Percentiles rank a stretch among this genome's conserved stretches.
Evolutionary conservation across 192 early-diverging fungal genomes (phyloP).

Genomic region (Polychytrium aggregatum): DNA sequence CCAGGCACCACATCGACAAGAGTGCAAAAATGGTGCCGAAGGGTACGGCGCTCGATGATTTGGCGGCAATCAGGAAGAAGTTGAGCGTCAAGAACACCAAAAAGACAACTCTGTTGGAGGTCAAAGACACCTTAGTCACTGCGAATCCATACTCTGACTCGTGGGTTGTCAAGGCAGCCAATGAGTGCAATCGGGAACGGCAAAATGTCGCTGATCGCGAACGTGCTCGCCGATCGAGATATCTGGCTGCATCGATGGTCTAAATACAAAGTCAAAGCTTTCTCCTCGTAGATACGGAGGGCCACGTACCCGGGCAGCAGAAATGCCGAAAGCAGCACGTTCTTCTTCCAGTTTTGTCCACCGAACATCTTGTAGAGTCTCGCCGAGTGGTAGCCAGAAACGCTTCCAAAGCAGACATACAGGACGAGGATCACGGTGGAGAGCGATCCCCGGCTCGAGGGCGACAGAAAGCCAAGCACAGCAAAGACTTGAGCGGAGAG

Average conservation of each 20-base stretch:
- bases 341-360: constrained; percentile 76
- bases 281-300: too few relatives aligned
- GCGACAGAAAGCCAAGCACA: constrained; percentile 88
- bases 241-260: too few relatives aligned
- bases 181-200: background rate
- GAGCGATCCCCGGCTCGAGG: constrained; percentile 74
- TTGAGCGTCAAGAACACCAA: constrained; percentile 60
- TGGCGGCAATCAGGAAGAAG: constrained; percentile 72
- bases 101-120: constrained; percentile 35
- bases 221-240: background rate
- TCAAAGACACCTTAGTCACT: background rate
- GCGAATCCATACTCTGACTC: too few relatives aligned
- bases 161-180: too few relatives aligned
- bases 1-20: constrained; percentile 64
- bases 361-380: constrained; percentile 89
- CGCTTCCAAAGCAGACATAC: constrained; percentile 76
- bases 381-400: constrained; percentile 84
- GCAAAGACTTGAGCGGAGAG: constrained; percentile 74
- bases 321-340: constrained; percentile 68
- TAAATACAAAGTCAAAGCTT: too few relatives aligned
- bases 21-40: constrained; percentile 77
- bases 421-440: constrained; percentile 86
- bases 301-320: constrained; percentile 64
- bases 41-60: constrained; percentile 84
- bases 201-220: background rate